phyloP scores from a whole-genome alignment of 768 basidiomycete species.

The Rhizopogon vinicolor region DNA sequence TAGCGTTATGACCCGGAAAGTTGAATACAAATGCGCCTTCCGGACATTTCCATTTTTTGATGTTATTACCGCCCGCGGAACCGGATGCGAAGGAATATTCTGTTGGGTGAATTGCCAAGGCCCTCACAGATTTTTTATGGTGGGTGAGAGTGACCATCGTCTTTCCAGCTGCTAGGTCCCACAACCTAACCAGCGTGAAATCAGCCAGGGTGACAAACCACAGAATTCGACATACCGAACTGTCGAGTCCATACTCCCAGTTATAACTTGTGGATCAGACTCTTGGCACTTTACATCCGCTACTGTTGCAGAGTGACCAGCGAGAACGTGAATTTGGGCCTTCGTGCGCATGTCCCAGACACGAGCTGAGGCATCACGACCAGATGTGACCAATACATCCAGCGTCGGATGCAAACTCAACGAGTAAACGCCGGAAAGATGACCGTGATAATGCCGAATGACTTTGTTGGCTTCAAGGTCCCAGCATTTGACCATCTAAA shows the following conservation, averaged over 20 bases:
- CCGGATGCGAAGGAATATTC: constrained; percentile 96
- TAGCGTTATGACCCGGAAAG: constrained; percentile 93
- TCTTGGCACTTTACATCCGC: constrained; percentile 96
- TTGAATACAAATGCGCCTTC: constrained; percentile 96
- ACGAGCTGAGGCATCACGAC: constrained; percentile 93
- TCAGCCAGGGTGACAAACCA: background rate
- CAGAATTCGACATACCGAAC: constrained; percentile 57
- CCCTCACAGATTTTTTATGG: constrained; percentile 96
- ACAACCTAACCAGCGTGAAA: constrained; percentile 49
- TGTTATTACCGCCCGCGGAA: constrained; percentile 98
- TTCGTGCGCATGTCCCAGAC: constrained; percentile 99
- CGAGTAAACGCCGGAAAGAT: constrained; percentile 96
- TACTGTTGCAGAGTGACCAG: constrained; percentile 93
- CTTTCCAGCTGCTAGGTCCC: constrained; percentile 98
- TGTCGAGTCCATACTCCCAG: constrained; percentile 97
- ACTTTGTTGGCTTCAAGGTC: constrained; percentile 99
- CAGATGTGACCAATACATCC: constrained; percentile 91
- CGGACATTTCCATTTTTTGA: constrained; percentile 99
- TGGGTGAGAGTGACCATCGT: constrained; percentile 97
- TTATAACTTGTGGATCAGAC: constrained; percentile 96
- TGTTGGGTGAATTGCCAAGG: constrained; percentile 91
- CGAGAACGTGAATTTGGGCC: constrained; percentile 87
- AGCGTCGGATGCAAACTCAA: constrained; percentile 92
- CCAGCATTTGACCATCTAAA: constrained; percentile 99
- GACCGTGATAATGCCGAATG: constrained; percentile 97